Base-by-base conservation (phyloP, 441 rosid species). In the Gossypium aridum region DNA sequence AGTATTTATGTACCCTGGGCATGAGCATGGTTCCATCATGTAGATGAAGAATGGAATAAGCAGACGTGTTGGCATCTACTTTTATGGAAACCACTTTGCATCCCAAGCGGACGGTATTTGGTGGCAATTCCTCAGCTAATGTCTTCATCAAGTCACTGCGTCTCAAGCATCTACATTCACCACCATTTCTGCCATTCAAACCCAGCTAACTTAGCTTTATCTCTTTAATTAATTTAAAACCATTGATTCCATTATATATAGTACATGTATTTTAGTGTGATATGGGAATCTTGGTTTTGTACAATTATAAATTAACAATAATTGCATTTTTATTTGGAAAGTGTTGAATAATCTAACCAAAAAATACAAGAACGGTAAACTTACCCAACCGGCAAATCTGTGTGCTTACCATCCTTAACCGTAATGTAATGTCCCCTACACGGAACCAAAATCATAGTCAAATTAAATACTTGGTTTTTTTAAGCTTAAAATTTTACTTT, bases 121-220 rank as follows among this genome's bases (percentile, higher is more conserved):
- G 5, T 4, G 91, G 91, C 70, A 87, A 87, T 68, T 78, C 65
- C 28, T 69, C 60, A 14, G 91, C 89, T 17, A 90, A 61, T 2
- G 85, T 61, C 22, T 76, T 64, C 12, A 90, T 64, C 31, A 88
- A 75, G 78, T 85, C 79, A 45, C 78, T 78, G n/a, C 92, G 78
- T 70, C 75, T 39, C 10, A 88, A 19, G 63, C 87, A 84, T 51
- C 88, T 75, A n/a, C 62, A 78, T 80, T 90, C 95, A 16, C 89
- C 87, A 49, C 0, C 10, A 9, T 20, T 25, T 22, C 62, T 56
- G 6, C 14, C 14, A 43, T 31, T 31, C 1, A 9, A 8, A 43
- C 14, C 49, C 49, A 43, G 10, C 49, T 2, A 43, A 2, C 14
- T 43, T 43, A 1, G 49, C 49, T 43, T 43, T 7, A 43, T 43